Base-by-base conservation (phyloP, 768 basidiomycete species). In the Suillus subalutaceus region DNA sequence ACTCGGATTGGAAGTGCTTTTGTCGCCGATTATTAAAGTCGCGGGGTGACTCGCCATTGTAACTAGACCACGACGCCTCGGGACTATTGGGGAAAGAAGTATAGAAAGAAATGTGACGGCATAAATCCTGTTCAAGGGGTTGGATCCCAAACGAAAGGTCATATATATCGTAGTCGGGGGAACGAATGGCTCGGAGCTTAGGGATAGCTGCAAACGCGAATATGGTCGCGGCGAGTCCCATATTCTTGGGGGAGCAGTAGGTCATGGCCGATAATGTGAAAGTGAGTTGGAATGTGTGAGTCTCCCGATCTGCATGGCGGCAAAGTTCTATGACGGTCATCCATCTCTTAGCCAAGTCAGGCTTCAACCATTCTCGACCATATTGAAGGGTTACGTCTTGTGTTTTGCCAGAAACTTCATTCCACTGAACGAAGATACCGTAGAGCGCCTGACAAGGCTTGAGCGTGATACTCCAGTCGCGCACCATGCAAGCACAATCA, bases 211-310 rank as follows among this genome's bases (percentile, higher is more conserved):
- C 67, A 66, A 79, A 77, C 0, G 80, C 74, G 6, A 81, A 64
- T 2, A 81, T 63, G 7, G 72, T 70, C 9, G 73, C 69, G 16
- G 77, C 67, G 26, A 78, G 66, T 26, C 63, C 59, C 3, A 63
- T 16, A 35, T 64, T 30, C 0, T 59, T 7, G 1, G 73, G 59
- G 13, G 73, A 73, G 3, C 53, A 66, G 62, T 78, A 80, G 7
- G 64, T 72, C 70, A 79, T 70, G 13, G 75, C 72, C n/a, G 76
- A 66, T 15, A 79, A 69, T 6, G 71, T 71, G 60, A 79, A 79
- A 15, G 70, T 58, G 30, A 79, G 38, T 56, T 66, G 65, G 52
- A 64, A 73, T 12, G 65, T 67, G 53, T 65, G 43, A 30, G 67
- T 44, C 30, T 44, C 15, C 37, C 30, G 50, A 26, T 62, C 12